Base-by-base conservation (phyloP, 2,329 filamentous ascomycete genomes). In the Pseudocercospora macadamiae region DNA sequence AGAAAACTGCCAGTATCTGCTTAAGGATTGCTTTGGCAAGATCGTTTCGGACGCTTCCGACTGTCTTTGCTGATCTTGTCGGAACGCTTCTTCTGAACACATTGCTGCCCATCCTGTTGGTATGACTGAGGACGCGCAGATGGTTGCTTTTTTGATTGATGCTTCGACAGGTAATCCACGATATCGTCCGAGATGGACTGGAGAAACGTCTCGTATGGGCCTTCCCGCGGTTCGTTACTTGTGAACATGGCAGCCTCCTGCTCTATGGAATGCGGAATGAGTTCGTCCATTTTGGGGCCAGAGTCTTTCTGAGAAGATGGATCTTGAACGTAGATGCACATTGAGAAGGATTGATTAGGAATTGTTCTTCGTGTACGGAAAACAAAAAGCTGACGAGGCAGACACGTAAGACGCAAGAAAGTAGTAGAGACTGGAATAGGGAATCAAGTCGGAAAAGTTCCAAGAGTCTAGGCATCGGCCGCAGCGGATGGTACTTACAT, bases 131-230 rank as follows among this genome's bases (percentile, higher is more conserved):
- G n/a, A 21, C 19, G n/a, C 4, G 37, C n/a, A 42, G 37, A 21
- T 14, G 3, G 7, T 19, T 23, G 39, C 39, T 52, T 56, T 23
- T 53, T 42, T 10, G 47, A 28, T 26, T 54, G 44, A 42, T 48
- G 47, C 14, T 57, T 51, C 3, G 61, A 39, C n/a, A 64, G 60
- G 47, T 65, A 70, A 14, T 51, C 26, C 51, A 55, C 51, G 57
- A 70, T 70, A 51, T 67, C 60, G 45, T 66, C 63, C 4, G 67
- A 68, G n/a, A 68, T 51, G 7, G 63, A 61, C 51, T 70, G 63
- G 23, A 70, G 60, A 58, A 70, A 70, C n/a, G 55, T 37, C 42
- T 66, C 64, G 64, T 70, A 70, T 54, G 62, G 42, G 23, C 57
- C 32, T 4, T 47, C 49, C 32, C 51, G 30, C 3, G 32, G 42